These are phyloP conservation scores for Calonectria fujianensis DNA, from an alignment of 2,329 filamentous ascomycete species.

Conservation along the genomic window DNA sequence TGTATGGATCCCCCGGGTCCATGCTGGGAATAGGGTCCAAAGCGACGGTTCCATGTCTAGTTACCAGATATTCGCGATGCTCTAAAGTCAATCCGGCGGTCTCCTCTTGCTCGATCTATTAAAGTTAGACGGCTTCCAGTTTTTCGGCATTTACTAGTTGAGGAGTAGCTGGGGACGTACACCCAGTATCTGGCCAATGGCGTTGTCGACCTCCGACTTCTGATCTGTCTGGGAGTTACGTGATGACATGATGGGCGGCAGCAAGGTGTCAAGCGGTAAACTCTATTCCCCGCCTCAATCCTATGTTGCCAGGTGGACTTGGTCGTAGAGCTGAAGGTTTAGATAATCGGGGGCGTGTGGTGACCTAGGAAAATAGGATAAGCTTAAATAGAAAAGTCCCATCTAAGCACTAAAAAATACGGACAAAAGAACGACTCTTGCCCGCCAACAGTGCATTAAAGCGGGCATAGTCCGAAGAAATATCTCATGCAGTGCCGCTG, in stretches of 20 bases:
- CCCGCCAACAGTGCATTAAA: not conserved
- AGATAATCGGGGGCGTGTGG: not conserved
- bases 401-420: not conserved
- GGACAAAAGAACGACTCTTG: not conserved
- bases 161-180: not conserved
- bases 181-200: not conserved
- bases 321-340: too few species aligned
- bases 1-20: conserved; percentile 21
- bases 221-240: not conserved
- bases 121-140: not conserved
- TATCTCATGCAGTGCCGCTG: not conserved
- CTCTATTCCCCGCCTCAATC: not conserved
- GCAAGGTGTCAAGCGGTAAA: not conserved
- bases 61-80: conserved; percentile 1
- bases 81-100: not conserved
- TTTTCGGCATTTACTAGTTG: too few species aligned
- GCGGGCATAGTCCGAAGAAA: not conserved
- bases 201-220: not conserved
- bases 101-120: not conserved
- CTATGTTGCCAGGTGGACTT: too few species aligned
- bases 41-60: not conserved
- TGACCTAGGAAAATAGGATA: not conserved
- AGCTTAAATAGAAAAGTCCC: conserved; percentile 11
- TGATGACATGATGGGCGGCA: not conserved
- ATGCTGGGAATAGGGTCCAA: conserved; percentile 1